These are phyloP conservation scores for Puccinia hordei DNA, from an alignment of 1,284 basidiomycete species.

Conservation along the genomic window DNA sequence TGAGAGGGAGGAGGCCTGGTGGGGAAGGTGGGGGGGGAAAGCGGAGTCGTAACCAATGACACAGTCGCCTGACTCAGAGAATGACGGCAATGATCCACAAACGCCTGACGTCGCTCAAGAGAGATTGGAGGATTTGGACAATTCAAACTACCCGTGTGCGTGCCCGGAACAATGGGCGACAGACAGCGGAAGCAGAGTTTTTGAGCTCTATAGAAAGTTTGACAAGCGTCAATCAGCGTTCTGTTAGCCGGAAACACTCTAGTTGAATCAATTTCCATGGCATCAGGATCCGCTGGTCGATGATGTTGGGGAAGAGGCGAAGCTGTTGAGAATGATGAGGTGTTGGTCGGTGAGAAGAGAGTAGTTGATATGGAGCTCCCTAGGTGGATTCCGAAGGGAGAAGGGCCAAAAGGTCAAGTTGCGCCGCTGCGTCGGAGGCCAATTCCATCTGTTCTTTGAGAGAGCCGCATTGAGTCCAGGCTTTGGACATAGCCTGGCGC, in stretches of 20 bases:
- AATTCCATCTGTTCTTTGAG: background rate
- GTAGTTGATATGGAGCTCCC: background rate
- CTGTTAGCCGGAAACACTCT: background rate
- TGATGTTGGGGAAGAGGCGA: background rate
- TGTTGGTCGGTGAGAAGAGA: background rate
- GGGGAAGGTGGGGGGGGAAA: background rate
- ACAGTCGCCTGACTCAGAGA: too few species aligned
- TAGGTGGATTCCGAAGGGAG: background rate
- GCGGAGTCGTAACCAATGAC: too few species aligned
- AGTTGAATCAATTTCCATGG: slow-evolving; percentile 1
- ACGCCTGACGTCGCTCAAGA: background rate
- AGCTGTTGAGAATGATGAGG: too few species aligned
- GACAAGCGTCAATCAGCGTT: background rate
- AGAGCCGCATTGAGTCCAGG: background rate
- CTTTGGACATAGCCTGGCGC: background rate
- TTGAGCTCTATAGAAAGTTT: background rate
- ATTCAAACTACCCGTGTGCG: background rate
- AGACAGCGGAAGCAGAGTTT: background rate
- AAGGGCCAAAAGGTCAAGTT: background rate
- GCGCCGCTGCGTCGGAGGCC: background rate
- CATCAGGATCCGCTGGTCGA: background rate
- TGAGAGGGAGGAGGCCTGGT: background rate
- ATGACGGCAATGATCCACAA: background rate
- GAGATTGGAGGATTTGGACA: background rate
- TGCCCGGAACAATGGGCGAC: background rate